Base-by-base conservation (phyloP, 192 early-diverging fungal species). In the Podila epicladia region DNA sequence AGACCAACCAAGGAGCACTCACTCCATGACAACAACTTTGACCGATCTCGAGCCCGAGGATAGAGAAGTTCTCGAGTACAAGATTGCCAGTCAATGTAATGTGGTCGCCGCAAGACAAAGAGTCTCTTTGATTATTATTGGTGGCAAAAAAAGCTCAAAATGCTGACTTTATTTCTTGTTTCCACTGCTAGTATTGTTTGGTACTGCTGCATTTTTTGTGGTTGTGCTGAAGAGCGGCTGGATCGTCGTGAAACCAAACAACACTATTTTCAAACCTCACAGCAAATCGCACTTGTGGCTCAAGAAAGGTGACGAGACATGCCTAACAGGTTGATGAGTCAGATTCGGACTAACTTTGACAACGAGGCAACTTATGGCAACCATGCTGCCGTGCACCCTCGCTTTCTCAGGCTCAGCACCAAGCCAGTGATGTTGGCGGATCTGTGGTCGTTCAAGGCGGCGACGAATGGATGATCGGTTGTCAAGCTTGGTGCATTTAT, bases 401-500 rank as follows among this genome's bases (percentile, higher is more conserved):
- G 71, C 11, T 65, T 72, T 65, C 32, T 58, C 4, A 17, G 41
- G 11, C 15, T 17, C 5, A 5, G 24, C 62, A 65, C 55, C 35
- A 19, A 32, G 62, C 71, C 68, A 50, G 58, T 35, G 45, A 70
- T 60, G 5, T 70, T 70, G 28, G 22, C 15, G 2, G 53, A 51
- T 70, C 58, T 62, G 11, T 70, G 68, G 68, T 35, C 31, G 20
- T 72, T 72, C 71, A 72, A 72, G 28, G 57, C 4, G 9, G 57
- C 15, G 15, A 60, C 41, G 57, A 32, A 19, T 15, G n/a, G 35
- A 28, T 62, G 68, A 60, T 62, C 57, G 9, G 59, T 45, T 26
- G 9, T 70, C 29, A 70, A 70, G 48, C 32, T 70, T 28, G 41
- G 28, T 8, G 31, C 68, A 0, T 70, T 50, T 62, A 32, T 70